Percentiles rank a stretch among this genome's conserved stretches.
Conservation (phyloP, 1,284 basidiomycete species). For the Fomitopsis palustris region DNA sequence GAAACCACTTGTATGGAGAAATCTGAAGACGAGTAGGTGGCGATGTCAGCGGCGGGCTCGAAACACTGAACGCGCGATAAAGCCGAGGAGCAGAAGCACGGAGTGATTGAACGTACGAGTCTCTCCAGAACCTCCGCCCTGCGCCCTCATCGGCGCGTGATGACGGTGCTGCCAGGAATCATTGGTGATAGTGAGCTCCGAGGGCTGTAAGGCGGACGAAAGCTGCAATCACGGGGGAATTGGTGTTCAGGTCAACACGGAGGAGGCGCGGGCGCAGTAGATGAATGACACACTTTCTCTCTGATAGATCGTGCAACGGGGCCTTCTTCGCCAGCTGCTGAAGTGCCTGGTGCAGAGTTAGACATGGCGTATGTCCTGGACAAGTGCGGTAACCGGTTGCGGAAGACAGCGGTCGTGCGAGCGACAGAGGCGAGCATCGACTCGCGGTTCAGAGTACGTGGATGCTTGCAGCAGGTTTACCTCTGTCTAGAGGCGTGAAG, state of each 20-base stretch:
- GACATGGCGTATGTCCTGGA: constrained; percentile 20
- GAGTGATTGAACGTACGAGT: constrained; percentile 56
- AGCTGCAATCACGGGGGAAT: constrained; percentile 40
- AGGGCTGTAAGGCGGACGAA: constrained; percentile 51
- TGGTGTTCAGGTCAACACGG: neutral
- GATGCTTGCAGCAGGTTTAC: neutral
- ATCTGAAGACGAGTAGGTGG: constrained; percentile 41
- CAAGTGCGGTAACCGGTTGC: constrained; percentile 17
- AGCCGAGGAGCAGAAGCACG: neutral
- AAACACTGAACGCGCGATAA: neutral
- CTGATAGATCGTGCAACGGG: constrained; percentile 46
- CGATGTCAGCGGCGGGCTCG: neutral
- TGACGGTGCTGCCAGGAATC: constrained; percentile 77
- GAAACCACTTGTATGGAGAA: constrained; percentile 73
- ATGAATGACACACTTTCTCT: constrained; percentile 44
- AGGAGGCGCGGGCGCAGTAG: neutral
- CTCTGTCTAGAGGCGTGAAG: neutral
- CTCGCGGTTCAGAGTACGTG: neutral
- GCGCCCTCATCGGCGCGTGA: constrained; percentile 69
- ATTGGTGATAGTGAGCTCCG: constrained; percentile 60
- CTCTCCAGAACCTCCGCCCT: constrained; percentile 57
- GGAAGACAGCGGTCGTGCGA: constrained; percentile 19
- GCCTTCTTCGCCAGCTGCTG: constrained; percentile 22
- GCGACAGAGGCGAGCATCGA: constrained; percentile 18
- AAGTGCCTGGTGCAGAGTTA: constrained; percentile 14